phyloP scores from a whole-genome alignment of 148 eudicot species.

The Arbutus unedo region DNA sequence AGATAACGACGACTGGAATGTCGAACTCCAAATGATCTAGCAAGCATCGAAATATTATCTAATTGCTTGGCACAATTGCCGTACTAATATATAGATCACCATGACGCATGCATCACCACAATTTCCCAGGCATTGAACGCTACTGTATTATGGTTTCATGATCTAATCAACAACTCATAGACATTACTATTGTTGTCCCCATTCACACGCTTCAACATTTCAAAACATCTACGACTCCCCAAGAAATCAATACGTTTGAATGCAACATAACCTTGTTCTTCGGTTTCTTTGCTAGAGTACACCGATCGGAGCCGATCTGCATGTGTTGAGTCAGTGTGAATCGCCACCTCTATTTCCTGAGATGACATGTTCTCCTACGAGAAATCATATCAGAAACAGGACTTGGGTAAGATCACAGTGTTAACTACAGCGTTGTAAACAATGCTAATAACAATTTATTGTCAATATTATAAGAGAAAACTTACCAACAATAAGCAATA shows the following conservation, averaged over 20 bases:
- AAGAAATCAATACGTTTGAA: conserved; percentile 75
- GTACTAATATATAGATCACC: background rate
- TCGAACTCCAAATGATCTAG: background rate
- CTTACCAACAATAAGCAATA: background rate
- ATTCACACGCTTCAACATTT: conserved; percentile 83
- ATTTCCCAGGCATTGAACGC: background rate
- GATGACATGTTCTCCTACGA: conserved; percentile 69
- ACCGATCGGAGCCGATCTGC: conserved; percentile 71
- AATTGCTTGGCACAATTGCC: background rate
- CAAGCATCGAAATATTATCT: background rate
- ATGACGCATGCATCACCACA: background rate
- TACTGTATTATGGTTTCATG: conserved; percentile 30
- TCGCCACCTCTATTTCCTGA: conserved; percentile 73
- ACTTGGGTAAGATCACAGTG: background rate
- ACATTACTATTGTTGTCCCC: conserved; percentile 76
- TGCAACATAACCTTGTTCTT: conserved; percentile 35
- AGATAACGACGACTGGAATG: too few relatives aligned
- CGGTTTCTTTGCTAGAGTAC: conserved; percentile 51
- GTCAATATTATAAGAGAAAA: background rate
- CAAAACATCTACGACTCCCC: conserved; percentile 87
- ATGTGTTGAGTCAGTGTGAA: conserved; percentile 88
- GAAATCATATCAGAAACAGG: conserved; percentile 13
- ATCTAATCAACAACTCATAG: conserved; percentile 72
- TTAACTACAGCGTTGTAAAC: background rate
- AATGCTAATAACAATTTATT: background rate